Conservation (phyloP, 176 grass and related monocot species). For the Hordeum marinum region DNA sequence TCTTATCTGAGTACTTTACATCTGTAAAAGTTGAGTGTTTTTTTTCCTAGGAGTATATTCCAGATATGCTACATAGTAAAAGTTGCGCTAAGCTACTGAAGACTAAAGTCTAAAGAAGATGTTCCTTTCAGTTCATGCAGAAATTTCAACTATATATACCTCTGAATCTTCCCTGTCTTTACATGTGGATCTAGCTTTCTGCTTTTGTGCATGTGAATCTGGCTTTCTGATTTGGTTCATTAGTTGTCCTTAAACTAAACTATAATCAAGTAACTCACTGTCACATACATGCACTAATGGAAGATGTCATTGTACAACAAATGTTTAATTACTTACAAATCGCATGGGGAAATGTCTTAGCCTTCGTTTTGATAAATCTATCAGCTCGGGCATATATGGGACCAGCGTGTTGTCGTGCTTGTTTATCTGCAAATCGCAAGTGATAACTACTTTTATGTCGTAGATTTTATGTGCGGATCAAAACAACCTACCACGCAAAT, state of each 20-base stretch:
- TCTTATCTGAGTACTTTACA: constrained; percentile 7
- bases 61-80: background rate
- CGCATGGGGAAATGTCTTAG: background rate
- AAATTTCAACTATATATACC: background rate
- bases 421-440: background rate
- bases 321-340: background rate
- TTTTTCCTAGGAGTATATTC: constrained; percentile 14
- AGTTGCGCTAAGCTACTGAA: background rate
- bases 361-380: constrained; percentile 11
- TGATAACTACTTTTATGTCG: constrained; percentile 32
- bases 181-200: background rate
- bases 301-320: background rate
- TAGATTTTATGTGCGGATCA: constrained; percentile 29
- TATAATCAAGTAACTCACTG: background rate
- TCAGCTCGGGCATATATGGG: background rate
- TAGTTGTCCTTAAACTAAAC: background rate
- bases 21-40: background rate
- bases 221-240: background rate
- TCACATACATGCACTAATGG: background rate
- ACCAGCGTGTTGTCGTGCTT: no score
- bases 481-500: constrained; percentile 38
- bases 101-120: background rate
- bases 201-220: background rate
- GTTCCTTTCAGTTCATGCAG: background rate
- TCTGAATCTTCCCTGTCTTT: background rate